Conservation (phyloP, 495 filamentous ascomycete species). For the Schizothecium vesticola region DNA sequence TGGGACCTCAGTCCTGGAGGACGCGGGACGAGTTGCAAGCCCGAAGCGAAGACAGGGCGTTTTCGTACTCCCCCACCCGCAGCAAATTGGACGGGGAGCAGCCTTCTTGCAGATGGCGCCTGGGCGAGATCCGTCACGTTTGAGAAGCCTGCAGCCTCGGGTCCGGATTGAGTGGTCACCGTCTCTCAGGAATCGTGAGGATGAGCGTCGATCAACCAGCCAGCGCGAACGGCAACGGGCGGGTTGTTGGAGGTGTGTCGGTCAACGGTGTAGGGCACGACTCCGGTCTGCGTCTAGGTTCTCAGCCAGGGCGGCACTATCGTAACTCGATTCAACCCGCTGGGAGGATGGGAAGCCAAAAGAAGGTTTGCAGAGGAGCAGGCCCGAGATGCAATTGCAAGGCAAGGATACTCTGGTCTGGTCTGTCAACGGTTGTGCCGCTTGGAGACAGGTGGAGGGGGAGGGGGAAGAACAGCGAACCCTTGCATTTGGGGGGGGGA, state of each 20-base stretch:
- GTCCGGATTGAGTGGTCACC: conserved; percentile 9
- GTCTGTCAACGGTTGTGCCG: conserved; percentile 23
- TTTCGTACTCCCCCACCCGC: conserved; percentile 15
- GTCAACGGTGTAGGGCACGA: not conserved
- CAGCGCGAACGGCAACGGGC: conserved; percentile 3
- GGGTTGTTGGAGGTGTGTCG: not conserved
- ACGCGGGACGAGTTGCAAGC: conserved; percentile 10
- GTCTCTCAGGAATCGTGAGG: not conserved
- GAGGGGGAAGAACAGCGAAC: conserved; percentile 10
- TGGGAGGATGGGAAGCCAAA: conserved; percentile 4
- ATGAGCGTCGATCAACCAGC: conserved; percentile 6
- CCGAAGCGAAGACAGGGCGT: conserved; percentile 6
- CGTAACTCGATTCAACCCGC: not conserved
- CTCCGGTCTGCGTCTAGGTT: not conserved
- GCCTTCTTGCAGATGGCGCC: conserved; percentile 6
- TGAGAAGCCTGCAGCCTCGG: conserved; percentile 8
- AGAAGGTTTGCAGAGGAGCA: conserved; percentile 9
- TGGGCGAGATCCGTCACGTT: conserved; percentile 5
- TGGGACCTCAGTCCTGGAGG: not conserved
- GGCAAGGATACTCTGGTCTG: conserved; percentile 17
- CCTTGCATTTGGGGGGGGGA: conserved; percentile 14
- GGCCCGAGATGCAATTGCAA: conserved; percentile 10
- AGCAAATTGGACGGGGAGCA: conserved; percentile 4
- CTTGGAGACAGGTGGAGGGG: conserved; percentile 10
- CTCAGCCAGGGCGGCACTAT: not conserved